Base-by-base conservation (phyloP, 176 grass and related monocot genomes). In the Eremochloa ophiuroides region DNA sequence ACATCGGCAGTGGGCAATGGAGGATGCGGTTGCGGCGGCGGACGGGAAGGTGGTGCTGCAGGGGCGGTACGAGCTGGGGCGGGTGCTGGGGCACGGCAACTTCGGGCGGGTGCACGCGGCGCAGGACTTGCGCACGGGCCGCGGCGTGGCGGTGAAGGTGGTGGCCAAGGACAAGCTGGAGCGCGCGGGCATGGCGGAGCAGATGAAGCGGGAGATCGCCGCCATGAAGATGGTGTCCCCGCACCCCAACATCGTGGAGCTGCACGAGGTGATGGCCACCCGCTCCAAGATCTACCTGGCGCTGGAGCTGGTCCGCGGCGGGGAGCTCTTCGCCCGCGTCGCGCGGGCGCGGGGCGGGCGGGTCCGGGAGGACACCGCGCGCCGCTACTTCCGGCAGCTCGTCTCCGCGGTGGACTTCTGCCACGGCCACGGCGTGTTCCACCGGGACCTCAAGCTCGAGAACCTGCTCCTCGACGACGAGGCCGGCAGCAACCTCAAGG, bases 231-330 rank as follows among this genome's bases (percentile, higher is more conserved):
- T 59, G n/a, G 55, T 59, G 55, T 59, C 55, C 55, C n/a, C n/a
- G n/a, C 55, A 59, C n/a, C 55, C 55, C n/a, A 59, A 59, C 55
- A 59, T 59, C 55, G 55, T 59, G n/a, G 55, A 59, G 55, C 55
- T 59, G 55, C 55, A 59, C 55, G 55, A 59, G 55, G 55, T 86
- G 90, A 86, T 83, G 38, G 35, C 64, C 75, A 85, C 69, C 83
- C 64, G 7, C 74, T 75, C 35, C 44, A 61, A 74, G 82, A 92
- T 43, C 82, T 86, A 8, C 76, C 86, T 14, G 13, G 60, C 60
- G 4, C 89, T 91, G 14, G 83, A 92, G 75, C 88, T 87, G 5
- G 75, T 84, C 5, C 86, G 90, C 71, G 90, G 86, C 28, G 55
- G 55, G n/a, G 55, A 59, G 55, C 55, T 59, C 55, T 59, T 59